Evolutionary conservation across 352 stramenopile species (phyloP).

Genomic region (Phytophthora fragariaefolia): DNA sequence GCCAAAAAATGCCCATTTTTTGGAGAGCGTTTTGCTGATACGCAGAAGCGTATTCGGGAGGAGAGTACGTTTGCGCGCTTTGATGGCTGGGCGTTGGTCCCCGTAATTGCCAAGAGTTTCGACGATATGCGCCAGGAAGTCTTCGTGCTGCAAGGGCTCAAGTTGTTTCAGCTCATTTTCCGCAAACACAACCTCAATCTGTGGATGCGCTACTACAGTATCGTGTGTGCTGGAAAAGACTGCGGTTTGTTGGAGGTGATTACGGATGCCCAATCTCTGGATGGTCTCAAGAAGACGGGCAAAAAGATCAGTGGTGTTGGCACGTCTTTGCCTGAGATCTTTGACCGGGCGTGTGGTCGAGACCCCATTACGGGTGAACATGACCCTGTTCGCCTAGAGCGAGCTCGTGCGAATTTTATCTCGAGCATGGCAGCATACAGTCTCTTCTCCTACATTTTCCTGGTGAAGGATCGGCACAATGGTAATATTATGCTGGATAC

Average conservation of each 20-base stretch:
- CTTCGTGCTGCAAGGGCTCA: conserved; percentile 96
- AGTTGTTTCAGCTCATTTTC: conserved; percentile 94
- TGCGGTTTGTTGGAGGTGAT: conserved; percentile 96
- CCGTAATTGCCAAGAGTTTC: conserved; percentile 97
- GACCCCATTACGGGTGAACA: conserved; percentile 48
- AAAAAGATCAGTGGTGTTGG: conserved; percentile 33
- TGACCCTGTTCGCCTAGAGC: conserved; percentile 52
- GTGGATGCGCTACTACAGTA: conserved; percentile 95
- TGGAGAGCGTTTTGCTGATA: conserved; percentile 91
- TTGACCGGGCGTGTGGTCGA: conserved; percentile 52
- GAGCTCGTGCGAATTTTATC: conserved; percentile 95
- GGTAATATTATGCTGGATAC: conserved; percentile 98
- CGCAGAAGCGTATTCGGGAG: conserved; percentile 82
- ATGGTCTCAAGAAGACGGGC: conserved; percentile 95
- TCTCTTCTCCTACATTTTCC: conserved; percentile 96
- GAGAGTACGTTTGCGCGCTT: conserved; percentile 70
- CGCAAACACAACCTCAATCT: conserved; percentile 88
- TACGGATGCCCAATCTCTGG: conserved; percentile 95
- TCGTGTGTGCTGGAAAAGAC: conserved; percentile 92
- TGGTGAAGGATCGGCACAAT: conserved; percentile 98
- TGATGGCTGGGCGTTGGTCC: conserved; percentile 87
- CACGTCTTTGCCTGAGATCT: conserved; percentile 55
- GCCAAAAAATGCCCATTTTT: conserved; percentile 48
- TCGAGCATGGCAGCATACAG: conserved; percentile 96
- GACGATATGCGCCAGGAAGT: conserved; percentile 98